Base-by-base conservation (phyloP, 805 yeast species). In the Kodamaea leandrae region DNA sequence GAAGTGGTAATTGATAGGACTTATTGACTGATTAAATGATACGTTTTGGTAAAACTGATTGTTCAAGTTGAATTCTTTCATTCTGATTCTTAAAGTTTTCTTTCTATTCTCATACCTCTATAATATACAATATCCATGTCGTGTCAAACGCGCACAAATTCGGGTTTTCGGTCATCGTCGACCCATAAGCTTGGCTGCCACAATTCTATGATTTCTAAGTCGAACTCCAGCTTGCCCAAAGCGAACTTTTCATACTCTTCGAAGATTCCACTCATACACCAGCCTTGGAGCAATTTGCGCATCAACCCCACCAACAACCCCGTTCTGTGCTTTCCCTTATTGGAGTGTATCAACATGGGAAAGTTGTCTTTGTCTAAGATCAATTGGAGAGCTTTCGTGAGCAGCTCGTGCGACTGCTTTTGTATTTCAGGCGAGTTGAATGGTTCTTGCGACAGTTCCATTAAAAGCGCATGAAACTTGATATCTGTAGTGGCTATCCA, bases 251-350 rank as follows among this genome's bases (percentile, higher is more conserved):
- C 86, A 61, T 91, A 91, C 60, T 91, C 99, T 58, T 89, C 96
- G 61, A 88, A 93, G 4, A 88, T 83, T 2, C 96, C 95, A 39
- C 96, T 82, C 53, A 87, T 72, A 44, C 93, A 80, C 99, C 99
- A 91, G 1, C 95, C 95, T 61, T 89, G 96, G 34, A 89, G 65
- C 39, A 84, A 60, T 56, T 87, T 88, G 36, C 99, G 67, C 74
- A 91, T 81, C 21, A 88, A 72, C 0, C 96, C 99, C n/a, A 90
- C 95, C 30, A 90, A 69, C 1, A 93, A 90, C 0, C 98, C 98
- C 2, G 88, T 90, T 32, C 99, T 65, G 59, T 91, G 99, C 60
- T 93, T 93, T n/a, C 99, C 99, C 66, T 91, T 91, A 61, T 93
- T 88, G 3, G 96, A 88, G 60, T 93, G 98, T 9, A 91, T 77